Percentiles rank a stretch among this genome's conserved stretches.
Evolutionary conservation across 495 filamentous ascomycete species (phyloP).

Genomic region (Tetracladium setigerum): DNA sequence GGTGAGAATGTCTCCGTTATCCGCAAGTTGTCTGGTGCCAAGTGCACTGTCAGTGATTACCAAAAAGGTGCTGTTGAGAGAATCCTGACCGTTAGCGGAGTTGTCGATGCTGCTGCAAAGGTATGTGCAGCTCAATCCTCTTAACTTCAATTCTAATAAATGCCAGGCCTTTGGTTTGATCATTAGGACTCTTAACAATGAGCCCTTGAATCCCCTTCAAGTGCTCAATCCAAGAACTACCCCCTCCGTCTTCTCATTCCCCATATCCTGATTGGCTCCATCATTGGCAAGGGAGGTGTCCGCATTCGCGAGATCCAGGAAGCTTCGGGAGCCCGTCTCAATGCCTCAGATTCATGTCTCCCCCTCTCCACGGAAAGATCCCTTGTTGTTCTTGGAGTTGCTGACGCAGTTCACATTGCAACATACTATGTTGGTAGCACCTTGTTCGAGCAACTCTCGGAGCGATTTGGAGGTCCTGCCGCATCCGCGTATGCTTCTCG

Average conservation of each 20-base stretch:
- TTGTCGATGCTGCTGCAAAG: constrained; percentile 94
- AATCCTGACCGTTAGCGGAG: constrained; percentile 92
- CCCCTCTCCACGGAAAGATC: constrained; percentile 93
- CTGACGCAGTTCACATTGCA: constrained; percentile 94
- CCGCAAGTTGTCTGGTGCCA: constrained; percentile 81
- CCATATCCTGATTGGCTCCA: constrained; percentile 94
- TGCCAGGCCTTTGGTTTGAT: constrained; percentile 91
- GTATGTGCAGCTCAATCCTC: constrained; percentile 37
- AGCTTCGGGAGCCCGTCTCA: constrained; percentile 90
- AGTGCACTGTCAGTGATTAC: constrained; percentile 98
- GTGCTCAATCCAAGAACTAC: constrained; percentile 90
- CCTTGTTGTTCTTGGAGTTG: constrained; percentile 85
- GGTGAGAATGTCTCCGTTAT: constrained; percentile 98
- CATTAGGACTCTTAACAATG: constrained; percentile 95
- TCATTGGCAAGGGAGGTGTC: constrained; percentile 93
- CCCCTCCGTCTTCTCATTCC: constrained; percentile 92
- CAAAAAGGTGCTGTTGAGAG: constrained; percentile 92
- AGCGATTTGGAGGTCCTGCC: constrained; percentile 90
- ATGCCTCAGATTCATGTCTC: constrained; percentile 90
- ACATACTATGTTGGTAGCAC: constrained; percentile 98
- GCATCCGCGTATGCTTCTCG: constrained; percentile 95
- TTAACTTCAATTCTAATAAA: constrained; percentile 10
- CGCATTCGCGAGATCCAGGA: constrained; percentile 98
- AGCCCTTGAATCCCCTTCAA: constrained; percentile 82
- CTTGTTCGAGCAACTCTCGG: constrained; percentile 89